Conservation (phyloP, 768 basidiomycete genomes). For the Naematelia encephala region DNA sequence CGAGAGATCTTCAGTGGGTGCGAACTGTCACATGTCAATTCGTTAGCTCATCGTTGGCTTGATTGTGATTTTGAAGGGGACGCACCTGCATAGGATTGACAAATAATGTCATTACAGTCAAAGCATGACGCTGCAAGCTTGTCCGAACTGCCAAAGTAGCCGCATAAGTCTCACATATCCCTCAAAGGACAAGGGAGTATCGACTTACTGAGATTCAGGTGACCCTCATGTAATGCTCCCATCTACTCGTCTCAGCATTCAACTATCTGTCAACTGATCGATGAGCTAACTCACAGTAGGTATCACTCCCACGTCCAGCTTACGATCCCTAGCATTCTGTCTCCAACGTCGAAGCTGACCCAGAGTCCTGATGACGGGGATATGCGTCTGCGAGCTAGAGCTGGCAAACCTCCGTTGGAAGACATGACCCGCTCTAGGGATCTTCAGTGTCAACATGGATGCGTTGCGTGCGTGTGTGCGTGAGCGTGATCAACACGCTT, state of each 20-base stretch:
- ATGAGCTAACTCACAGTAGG: slow-evolving; percentile 58
- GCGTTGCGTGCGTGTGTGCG: neutral
- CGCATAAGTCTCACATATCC: neutral
- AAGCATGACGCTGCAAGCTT: slow-evolving; percentile 72
- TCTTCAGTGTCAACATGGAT: neutral
- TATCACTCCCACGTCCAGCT: slow-evolving; percentile 82
- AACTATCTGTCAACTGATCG: neutral
- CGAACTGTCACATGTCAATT: slow-evolving; percentile 57
- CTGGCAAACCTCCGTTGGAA: neutral
- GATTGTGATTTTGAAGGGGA: neutral
- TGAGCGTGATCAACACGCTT: too few species aligned
- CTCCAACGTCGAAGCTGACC: slow-evolving; percentile 61
- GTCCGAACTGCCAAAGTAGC: slow-evolving; percentile 60
- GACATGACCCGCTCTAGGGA: neutral
- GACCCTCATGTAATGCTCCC: slow-evolving; percentile 94
- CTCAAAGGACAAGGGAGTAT: too few species aligned
- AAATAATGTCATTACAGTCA: slow-evolving; percentile 91
- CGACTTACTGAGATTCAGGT: slow-evolving; percentile 76
- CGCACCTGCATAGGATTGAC: slow-evolving; percentile 84
- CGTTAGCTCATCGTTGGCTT: slow-evolving; percentile 1
- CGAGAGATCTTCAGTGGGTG: slow-evolving; percentile 86
- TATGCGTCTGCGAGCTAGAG: slow-evolving; percentile 2
- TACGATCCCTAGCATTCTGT: slow-evolving; percentile 58
- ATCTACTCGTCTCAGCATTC: slow-evolving; percentile 54
- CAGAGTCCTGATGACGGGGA: slow-evolving; percentile 48